A percentile compares a stretch with the other conserved stretches of the same genome.
Evolutionary conservation across 31 red algal species (phyloP).

Genomic region (Porphyra umbilicalis): DNA sequence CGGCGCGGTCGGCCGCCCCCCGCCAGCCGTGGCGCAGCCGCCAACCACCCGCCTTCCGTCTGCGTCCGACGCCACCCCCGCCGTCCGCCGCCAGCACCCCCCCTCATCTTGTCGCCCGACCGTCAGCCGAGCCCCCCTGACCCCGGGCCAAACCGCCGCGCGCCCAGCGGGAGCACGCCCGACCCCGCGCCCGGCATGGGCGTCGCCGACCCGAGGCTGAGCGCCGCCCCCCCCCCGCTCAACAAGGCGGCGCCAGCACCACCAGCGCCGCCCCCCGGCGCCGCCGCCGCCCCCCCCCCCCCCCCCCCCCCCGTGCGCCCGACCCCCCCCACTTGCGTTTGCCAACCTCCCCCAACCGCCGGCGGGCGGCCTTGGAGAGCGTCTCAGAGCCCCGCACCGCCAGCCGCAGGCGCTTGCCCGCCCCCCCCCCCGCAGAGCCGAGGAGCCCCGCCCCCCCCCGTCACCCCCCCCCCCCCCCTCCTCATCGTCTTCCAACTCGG

Average conservation of each 20-base stretch:
- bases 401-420: background rate
- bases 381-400: background rate
- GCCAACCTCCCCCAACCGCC: conserved; percentile 1
- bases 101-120: too few species aligned
- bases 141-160: background rate
- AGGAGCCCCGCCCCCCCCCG: background rate
- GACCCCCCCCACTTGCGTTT: conserved; percentile 4
- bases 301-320: background rate
- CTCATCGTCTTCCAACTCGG: conserved; percentile 83
- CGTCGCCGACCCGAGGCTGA: background rate
- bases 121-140: background rate
- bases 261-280: too few species aligned
- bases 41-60: too few species aligned
- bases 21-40: too few species aligned
- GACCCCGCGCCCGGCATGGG: background rate
- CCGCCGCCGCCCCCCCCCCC: background rate
- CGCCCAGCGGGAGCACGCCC: background rate
- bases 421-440: background rate
- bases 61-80: too few species aligned
- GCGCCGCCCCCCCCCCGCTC: background rate
- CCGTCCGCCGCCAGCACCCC: too few species aligned
- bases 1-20: too few species aligned
- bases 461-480: background rate
- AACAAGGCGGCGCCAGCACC: background rate
- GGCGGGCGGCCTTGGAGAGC: background rate